These are phyloP conservation scores for Hypoxylon rubiginosum DNA, from an alignment of 2,329 filamentous ascomycete genomes.

Conservation along the genomic window DNA sequence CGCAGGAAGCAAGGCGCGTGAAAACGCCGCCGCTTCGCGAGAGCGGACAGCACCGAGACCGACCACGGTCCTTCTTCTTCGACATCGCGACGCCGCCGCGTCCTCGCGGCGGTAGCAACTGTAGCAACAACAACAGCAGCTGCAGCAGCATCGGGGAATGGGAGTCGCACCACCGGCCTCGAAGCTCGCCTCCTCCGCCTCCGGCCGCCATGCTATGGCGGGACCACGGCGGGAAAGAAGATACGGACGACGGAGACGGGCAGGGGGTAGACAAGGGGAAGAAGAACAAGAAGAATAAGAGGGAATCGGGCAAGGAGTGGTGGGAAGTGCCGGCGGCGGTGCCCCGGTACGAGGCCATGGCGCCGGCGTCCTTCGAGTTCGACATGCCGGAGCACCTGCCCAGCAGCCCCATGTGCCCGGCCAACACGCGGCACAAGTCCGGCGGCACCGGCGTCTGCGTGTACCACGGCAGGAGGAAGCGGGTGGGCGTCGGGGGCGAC, in stretches of 20 bases:
- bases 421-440: constrained; percentile 60
- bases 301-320: constrained; percentile 47
- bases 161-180: background rate
- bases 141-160: background rate
- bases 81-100: constrained; percentile 54
- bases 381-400: constrained; percentile 65
- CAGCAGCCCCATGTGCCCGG: constrained; percentile 65
- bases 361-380: constrained; percentile 58
- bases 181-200: constrained; percentile 6
- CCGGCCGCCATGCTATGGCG: too few species aligned
- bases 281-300: constrained; percentile 17
- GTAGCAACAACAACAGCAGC: background rate
- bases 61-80: constrained; percentile 60
- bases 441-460: constrained; percentile 65
- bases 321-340: constrained; percentile 49
- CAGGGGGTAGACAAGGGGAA: constrained; percentile 3
- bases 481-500: constrained; percentile 16
- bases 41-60: constrained; percentile 53
- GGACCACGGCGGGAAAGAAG: background rate
- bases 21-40: constrained; percentile 62
- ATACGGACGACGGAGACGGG: background rate
- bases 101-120: background rate
- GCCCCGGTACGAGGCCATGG: constrained; percentile 46
- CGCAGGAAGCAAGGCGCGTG: constrained; percentile 64
- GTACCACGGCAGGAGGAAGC: constrained; percentile 59